Conservation (phyloP, 371 early-diverging fungal genomes). For the Mucor lusitanicus region DNA sequence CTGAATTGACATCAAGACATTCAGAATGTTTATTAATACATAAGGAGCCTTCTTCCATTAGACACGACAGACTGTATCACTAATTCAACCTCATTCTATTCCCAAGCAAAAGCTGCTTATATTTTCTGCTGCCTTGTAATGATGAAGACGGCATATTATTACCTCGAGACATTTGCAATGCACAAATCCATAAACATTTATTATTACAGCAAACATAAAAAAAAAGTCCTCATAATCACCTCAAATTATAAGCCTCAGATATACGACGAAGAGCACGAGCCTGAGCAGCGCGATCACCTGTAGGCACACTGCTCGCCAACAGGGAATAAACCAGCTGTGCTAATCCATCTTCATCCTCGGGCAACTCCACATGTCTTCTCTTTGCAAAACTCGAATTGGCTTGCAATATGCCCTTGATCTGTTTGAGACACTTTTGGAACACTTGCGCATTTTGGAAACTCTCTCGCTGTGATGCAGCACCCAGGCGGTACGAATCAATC, state of each 20-base stretch:
- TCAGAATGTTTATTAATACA: no score
- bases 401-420: slow-evolving; percentile 52
- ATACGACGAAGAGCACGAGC: slow-evolving; percentile 43
- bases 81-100: no score
- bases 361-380: slow-evolving; percentile 28
- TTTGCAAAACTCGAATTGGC: slow-evolving; percentile 42
- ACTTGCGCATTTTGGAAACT: slow-evolving; percentile 54
- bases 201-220: no score
- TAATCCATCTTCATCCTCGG: slow-evolving; percentile 40
- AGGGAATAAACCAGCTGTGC: slow-evolving; percentile 49
- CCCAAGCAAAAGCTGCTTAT: no score
- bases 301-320: slow-evolving; percentile 36
- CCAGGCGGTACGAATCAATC: slow-evolving; percentile 49
- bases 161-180: no score
- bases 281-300: slow-evolving; percentile 29
- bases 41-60: no score
- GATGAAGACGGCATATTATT: no score
- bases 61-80: no score
- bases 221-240: slow-evolving; percentile 23
- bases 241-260: slow-evolving; percentile 52
- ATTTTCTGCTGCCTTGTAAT: no score
- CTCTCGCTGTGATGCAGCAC: slow-evolving; percentile 45
- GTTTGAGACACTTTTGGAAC: slow-evolving; percentile 51
- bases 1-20: no score
- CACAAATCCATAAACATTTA: no score